A percentile compares a stretch with the other conserved stretches of the same genome.
These are phyloP conservation scores for Uncinocarpus reesii DNA, from an alignment of 2,329 filamentous ascomycete genomes.

Conservation along the genomic window DNA sequence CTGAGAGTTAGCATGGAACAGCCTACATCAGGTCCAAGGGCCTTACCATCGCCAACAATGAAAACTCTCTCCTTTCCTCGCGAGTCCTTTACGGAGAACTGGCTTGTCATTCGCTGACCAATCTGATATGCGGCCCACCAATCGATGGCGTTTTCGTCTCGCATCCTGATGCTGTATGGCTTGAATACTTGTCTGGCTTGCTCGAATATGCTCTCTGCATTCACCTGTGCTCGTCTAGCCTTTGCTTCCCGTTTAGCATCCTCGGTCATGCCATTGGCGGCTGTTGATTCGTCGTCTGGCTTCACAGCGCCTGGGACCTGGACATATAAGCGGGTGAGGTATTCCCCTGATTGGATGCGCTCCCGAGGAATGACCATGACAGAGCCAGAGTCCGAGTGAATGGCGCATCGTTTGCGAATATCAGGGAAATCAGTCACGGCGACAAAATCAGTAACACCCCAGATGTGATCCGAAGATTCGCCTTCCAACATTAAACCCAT, in stretches of 20 bases:
- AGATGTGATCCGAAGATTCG: slow-evolving; percentile 60
- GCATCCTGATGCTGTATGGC: slow-evolving; percentile 42
- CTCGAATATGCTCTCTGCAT: slow-evolving; percentile 51
- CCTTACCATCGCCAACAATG: slow-evolving; percentile 54
- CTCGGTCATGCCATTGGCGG: slow-evolving; percentile 9
- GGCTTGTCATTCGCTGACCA: slow-evolving; percentile 52
- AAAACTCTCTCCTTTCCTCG: slow-evolving; percentile 63
- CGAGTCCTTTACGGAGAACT: slow-evolving; percentile 52
- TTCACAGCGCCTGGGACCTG: slow-evolving; percentile 28
- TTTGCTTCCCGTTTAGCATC: slow-evolving; percentile 38
- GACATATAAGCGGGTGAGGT: slow-evolving; percentile 58
- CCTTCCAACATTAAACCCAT: slow-evolving; percentile 46
- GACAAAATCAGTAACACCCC: slow-evolving; percentile 67
- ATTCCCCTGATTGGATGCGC: slow-evolving; percentile 49
- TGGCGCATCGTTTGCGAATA: slow-evolving; percentile 68
- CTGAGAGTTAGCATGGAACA: not conserved
- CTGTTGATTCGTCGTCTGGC: slow-evolving; percentile 20
- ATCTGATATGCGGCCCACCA: slow-evolving; percentile 63
- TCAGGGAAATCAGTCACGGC: slow-evolving; percentile 66
- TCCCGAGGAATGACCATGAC: slow-evolving; percentile 73
- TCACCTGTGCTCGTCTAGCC: slow-evolving; percentile 51
- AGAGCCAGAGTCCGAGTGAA: slow-evolving; percentile 62
- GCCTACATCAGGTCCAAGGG: not conserved
- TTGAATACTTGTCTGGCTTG: slow-evolving; percentile 54
- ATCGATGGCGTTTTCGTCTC: slow-evolving; percentile 27